Conservation (phyloP, 2,329 filamentous ascomycete species). For the Peltaster fructicola region DNA sequence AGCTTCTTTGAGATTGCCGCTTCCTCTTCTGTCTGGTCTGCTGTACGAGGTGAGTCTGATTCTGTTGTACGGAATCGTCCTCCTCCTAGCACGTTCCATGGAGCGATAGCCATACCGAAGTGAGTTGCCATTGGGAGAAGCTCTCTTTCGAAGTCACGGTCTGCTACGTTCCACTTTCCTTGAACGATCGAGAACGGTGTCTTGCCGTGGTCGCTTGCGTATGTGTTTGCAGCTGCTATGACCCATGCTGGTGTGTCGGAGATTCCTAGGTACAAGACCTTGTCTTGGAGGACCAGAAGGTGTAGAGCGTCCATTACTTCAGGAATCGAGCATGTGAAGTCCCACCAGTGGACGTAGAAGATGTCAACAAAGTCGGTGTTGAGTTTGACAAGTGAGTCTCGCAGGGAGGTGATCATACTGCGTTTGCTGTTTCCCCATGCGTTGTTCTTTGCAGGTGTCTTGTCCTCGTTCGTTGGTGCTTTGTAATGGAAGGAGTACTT, state of each 20-base stretch:
- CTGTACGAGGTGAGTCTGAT: too few species aligned
- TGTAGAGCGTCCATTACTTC: slow-evolving; percentile 55
- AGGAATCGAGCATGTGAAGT: slow-evolving; percentile 44
- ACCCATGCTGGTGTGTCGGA: slow-evolving; percentile 52
- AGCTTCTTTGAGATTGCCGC: too few species aligned
- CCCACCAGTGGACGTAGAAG: slow-evolving; percentile 37
- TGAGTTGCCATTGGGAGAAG: slow-evolving; percentile 40
- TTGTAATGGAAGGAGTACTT: too few species aligned
- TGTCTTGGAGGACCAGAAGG: slow-evolving; percentile 39
- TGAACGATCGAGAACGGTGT: slow-evolving; percentile 54
- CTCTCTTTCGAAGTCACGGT: slow-evolving; percentile 39
- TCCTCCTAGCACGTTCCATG: slow-evolving; percentile 28
- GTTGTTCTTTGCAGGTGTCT: too few species aligned
- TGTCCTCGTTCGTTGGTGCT: too few species aligned
- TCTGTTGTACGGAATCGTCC: slow-evolving; percentile 33
- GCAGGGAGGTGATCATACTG: slow-evolving; percentile 25
- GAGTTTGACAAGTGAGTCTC: slow-evolving; percentile 29
- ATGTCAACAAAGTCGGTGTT: slow-evolving; percentile 28
- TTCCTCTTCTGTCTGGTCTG: too few species aligned
- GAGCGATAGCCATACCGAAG: slow-evolving; percentile 25
- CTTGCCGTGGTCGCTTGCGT: slow-evolving; percentile 53
- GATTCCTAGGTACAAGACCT: slow-evolving; percentile 50
- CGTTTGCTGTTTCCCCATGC: slow-evolving; percentile 27
- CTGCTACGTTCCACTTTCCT: slow-evolving; percentile 41
- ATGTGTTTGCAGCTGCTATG: slow-evolving; percentile 12